Base-by-base conservation (phyloP, 805 yeast species). In the Candida maris region DNA sequence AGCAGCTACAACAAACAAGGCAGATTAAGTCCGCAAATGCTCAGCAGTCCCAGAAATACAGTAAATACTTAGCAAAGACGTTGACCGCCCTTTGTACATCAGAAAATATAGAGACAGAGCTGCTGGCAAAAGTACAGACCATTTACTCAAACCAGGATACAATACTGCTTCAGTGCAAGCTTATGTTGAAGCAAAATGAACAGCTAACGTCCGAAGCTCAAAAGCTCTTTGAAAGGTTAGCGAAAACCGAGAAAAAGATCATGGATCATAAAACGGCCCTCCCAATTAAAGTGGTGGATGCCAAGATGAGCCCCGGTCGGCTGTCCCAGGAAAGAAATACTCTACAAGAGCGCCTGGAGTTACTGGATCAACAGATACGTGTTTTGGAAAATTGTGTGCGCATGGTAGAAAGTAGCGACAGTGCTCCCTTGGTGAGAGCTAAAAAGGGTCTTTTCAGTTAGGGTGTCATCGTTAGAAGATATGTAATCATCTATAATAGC, bases 351-450 rank as follows among this genome's bases (percentile, higher is more conserved):
- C 67, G 76, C 46, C 78, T 86, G 0, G 96, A 87, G 53, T 42
- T 71, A 12, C 51, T 85, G 3, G 95, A 87, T 57, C 83, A 81
- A 45, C 79, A 80, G 34, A 59, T 88, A 14, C 61, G 95, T 31
- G 77, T 85, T 1, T 57, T 87, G 29, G 96, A 87, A 52, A 60
- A 65, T 27, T 71, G 87, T 0, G 46, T 71, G 34, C 52, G 56
- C 34, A 47, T 67, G 14, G 55, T 72, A 3, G 64, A 59, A 34
- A 54, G 33, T 12, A 44, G 48, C 30, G 30, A 46, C 32, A 40
- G 46, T 10, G 36, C 25, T 8, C 52, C 56, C 19, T 43, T 46
- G 12, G 27, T 49, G 14, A 41, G 33, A 16, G 26, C 32, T 9
- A 45, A 35, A 25, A 39, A 34, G 22, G 47, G 55, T 3, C 34